These are phyloP conservation scores for Aquilaria yunnanensis DNA, from an alignment of 345 rosid species.

Conservation along the genomic window DNA sequence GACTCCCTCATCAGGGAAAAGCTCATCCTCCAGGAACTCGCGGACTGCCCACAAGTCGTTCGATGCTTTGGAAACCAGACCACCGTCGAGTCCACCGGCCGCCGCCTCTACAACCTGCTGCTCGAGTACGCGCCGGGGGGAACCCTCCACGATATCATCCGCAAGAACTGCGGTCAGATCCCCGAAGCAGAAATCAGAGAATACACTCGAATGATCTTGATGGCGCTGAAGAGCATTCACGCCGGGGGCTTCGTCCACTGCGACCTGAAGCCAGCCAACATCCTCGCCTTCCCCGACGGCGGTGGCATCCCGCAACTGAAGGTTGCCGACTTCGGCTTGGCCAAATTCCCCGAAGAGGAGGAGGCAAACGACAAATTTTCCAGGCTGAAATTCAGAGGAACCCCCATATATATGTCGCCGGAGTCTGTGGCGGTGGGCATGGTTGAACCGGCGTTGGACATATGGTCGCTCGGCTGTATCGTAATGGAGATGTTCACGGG, in stretches of 20 bases:
- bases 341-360: neutral
- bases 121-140: constrained; percentile 4
- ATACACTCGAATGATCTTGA: neutral
- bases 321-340: neutral
- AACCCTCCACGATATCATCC: neutral
- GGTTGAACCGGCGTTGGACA: neutral
- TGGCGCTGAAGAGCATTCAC: neutral
- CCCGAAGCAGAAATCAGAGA: neutral
- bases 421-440: neutral
- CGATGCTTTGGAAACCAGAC: neutral
- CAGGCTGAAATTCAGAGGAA: neutral
- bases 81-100: neutral
- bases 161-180: neutral
- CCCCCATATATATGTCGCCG: neutral
- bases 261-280: neutral
- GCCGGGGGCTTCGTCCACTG: neutral
- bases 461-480: neutral
- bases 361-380: neutral
- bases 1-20: neutral
- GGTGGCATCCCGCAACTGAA: neutral
- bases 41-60: neutral
- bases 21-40: neutral
- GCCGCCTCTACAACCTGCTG: neutral
- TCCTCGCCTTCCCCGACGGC: neutral
- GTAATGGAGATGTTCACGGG: neutral